Percentiles rank a stretch among this genome's conserved stretches.
phyloP scores from a whole-genome alignment of 2,329 filamentous ascomycete genomes.

The Venturia effusa region DNA sequence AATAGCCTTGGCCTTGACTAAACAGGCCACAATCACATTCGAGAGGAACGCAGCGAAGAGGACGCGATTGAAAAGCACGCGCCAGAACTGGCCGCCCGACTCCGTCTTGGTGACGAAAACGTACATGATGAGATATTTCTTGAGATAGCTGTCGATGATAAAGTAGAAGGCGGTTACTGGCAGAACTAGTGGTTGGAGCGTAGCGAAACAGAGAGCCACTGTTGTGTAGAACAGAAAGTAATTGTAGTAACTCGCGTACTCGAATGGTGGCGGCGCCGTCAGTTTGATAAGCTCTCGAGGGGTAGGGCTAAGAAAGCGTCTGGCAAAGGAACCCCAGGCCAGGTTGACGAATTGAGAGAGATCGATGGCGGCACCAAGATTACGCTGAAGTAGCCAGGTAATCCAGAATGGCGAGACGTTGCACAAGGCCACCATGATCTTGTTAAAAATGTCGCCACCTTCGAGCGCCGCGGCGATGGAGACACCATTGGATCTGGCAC shows the following conservation, averaged over 20 bases:
- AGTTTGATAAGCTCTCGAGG: constrained; percentile 85
- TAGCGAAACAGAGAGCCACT: constrained; percentile 73
- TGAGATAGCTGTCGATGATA: constrained; percentile 71
- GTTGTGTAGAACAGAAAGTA: constrained; percentile 94
- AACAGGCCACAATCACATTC: constrained; percentile 66
- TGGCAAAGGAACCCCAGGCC: constrained; percentile 71
- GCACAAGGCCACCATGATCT: constrained; percentile 64
- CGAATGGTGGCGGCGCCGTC: constrained; percentile 83
- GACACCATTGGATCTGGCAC: constrained; percentile 43
- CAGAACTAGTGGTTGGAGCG: constrained; percentile 77
- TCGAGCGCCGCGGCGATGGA: constrained; percentile 30
- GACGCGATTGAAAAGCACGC: constrained; percentile 83
- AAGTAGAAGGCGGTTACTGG: constrained; percentile 87
- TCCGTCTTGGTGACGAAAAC: constrained; percentile 96
- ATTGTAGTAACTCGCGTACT: constrained; percentile 96
- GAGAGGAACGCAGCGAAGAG: constrained; percentile 70
- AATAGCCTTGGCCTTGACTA: constrained; percentile 52
- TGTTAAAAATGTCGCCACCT: constrained; percentile 9
- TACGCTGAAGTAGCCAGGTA: constrained; percentile 83
- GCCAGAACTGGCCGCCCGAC: constrained; percentile 88
- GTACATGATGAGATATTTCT: constrained; percentile 69
- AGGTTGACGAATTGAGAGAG: constrained; percentile 80
- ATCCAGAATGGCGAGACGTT: constrained; percentile 86
- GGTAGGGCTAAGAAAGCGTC: constrained; percentile 77
- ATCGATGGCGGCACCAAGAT: constrained; percentile 87